Conservation (phyloP, 1,139 yeast species). For the Saccharomyces hybrid region DNA sequence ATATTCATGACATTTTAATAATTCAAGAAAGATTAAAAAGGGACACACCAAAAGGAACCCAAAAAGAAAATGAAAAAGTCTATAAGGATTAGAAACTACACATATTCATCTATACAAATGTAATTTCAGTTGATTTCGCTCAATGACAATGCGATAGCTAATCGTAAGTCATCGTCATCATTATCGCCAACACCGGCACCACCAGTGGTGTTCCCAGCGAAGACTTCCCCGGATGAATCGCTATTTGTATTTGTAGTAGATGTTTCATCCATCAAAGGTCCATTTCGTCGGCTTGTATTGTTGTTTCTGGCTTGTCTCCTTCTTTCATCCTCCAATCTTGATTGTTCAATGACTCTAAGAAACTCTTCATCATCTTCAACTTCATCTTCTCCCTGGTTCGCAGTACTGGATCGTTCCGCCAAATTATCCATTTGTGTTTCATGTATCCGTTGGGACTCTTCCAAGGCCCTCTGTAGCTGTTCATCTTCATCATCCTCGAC, state of each 20-base stretch:
- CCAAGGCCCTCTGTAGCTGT: constrained; percentile 19
- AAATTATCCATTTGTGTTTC: constrained; percentile 26
- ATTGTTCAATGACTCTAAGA: constrained; percentile 18
- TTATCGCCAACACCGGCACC: constrained; percentile 1
- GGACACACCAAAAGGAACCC: no score
- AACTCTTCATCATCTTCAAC: constrained; percentile 33
- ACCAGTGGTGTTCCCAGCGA: neutral
- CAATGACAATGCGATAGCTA: constrained; percentile 29
- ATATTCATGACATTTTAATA: neutral
- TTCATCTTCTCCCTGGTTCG: neutral
- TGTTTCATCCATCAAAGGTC: neutral
- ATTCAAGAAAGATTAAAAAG: no score
- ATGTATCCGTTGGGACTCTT: constrained; percentile 38
- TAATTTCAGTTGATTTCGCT: constrained; percentile 23
- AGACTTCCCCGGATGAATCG: neutral
- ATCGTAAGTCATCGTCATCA: constrained; percentile 27
- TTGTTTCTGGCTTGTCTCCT: constrained; percentile 1
- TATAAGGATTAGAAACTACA: constrained; percentile 38
- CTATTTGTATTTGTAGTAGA: neutral
- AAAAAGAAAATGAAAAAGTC: no score
- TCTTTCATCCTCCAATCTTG: constrained; percentile 6
- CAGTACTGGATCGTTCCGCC: neutral
- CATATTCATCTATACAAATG: neutral
- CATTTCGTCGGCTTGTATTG: constrained; percentile 2
- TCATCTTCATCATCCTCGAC: constrained; percentile 15